phyloP scores from a whole-genome alignment of 2,329 filamentous ascomycete species.

The Fusarium fujikuroi region DNA sequence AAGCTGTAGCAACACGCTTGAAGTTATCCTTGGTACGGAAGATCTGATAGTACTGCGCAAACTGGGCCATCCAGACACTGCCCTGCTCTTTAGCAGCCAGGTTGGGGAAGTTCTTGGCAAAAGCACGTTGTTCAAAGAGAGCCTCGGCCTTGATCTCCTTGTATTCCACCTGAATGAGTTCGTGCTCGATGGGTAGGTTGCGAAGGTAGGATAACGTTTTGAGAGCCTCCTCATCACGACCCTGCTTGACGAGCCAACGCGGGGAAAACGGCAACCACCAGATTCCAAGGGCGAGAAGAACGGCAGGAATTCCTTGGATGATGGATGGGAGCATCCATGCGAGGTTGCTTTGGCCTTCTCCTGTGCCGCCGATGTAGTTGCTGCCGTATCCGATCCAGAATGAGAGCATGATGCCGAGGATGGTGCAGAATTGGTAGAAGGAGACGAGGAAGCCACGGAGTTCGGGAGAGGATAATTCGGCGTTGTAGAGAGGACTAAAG shows the following conservation, averaged over 20 bases:
- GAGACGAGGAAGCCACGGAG: constrained; percentile 72
- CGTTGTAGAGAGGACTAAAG: constrained; percentile 56
- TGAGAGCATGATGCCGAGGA: constrained; percentile 57
- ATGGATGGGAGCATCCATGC: constrained; percentile 57
- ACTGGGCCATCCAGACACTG: constrained; percentile 55
- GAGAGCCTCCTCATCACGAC: constrained; percentile 73
- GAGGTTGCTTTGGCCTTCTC: constrained; percentile 55
- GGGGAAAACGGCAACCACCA: constrained; percentile 83
- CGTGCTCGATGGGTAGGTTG: constrained; percentile 69
- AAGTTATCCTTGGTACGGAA: constrained; percentile 58
- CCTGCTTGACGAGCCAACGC: constrained; percentile 78
- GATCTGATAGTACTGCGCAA: constrained; percentile 59
- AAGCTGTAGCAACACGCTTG: constrained; percentile 71
- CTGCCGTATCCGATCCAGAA: constrained; percentile 59
- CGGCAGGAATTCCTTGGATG: constrained; percentile 55
- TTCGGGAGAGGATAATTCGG: constrained; percentile 68
- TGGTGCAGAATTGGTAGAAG: constrained; percentile 68
- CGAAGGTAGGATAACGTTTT: constrained; percentile 69
- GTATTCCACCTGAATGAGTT: constrained; percentile 78
- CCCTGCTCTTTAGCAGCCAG: constrained; percentile 52
- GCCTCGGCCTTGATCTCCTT: constrained; percentile 83
- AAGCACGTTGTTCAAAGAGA: constrained; percentile 77
- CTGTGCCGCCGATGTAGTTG: constrained; percentile 59
- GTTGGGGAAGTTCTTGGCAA: constrained; percentile 67
- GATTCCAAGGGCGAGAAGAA: constrained; percentile 74